Base-by-base conservation (phyloP, 2,329 filamentous ascomycete species). In the Talaromyces marneffei region DNA sequence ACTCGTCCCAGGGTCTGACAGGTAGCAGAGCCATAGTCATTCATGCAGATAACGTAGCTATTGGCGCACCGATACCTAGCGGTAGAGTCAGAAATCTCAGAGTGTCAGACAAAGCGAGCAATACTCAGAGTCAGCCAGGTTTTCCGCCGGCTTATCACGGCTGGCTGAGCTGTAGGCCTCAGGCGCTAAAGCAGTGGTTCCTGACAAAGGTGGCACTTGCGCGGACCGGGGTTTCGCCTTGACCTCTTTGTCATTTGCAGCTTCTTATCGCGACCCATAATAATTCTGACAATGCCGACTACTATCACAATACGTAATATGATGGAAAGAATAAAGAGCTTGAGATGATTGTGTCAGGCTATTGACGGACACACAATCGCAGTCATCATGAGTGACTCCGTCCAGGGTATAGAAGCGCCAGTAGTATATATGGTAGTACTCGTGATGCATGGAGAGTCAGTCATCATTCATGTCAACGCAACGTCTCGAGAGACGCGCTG, bases 121-220 rank as follows among this genome's bases (percentile, higher is more conserved):
- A 23, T 42, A n/a, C 42, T 27, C 27, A 48, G 44, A 37, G 23
- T n/a, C 44, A 29, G 48, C 29, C 25, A 52, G 48, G 48, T 52
- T 27, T 23, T 52, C 33, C 33, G 48, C 48, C 29, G 29, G 29
- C 40, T n/a, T n/a, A n/a, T n/a, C n/a, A n/a, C n/a, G n/a, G n/a
- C n/a, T 31, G 54, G 31, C 33, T 37, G 55, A 18, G 25, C 29
- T 48, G 42, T 31, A 58, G 42, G 31, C 31, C 44, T 37, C 56
- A 58, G 56, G 42, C 56, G 56, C 56, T 58, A 58, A 50, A 39
- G 31, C 42, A 23, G 18, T 39, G 31, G 56, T 50, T 48, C 56
- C 56, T 58, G 42, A 58, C 20, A 58, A 37, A 58, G 40, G 56
- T 58, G 56, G 56, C 39, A 50, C 56, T 27, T 58, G 56, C 56